Base-by-base conservation (phyloP, 495 filamentous ascomycete genomes). In the Aspergillus egyptiacus region DNA sequence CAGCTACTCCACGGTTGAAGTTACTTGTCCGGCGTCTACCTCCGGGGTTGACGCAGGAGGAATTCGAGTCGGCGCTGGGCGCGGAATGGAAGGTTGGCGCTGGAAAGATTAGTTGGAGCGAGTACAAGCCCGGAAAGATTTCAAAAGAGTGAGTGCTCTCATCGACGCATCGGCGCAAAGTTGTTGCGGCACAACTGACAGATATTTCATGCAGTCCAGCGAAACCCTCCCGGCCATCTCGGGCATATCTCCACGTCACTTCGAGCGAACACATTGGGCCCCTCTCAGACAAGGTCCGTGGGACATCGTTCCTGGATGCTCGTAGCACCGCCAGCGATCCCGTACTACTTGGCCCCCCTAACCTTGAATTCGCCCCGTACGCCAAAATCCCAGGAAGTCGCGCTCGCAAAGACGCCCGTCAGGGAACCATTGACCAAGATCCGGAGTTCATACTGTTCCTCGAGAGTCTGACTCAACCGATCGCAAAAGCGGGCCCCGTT, bases 381-480 rank as follows among this genome's bases (percentile, higher is more conserved):
- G 84, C 86, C 41, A 86, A 88, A 54, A 76, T 85, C 0, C 89
- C 94, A 13, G 85, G 83, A 50, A 83, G 76, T 57, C 73, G 74
- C 30, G 62, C 68, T 17, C 82, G 88, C 18, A 78, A 79, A 37
- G 93, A 98, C 73, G 79, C 79, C 49, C 83, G 91, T 3, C 87
- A 95, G 62, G 93, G 94, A 34, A 94, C 88, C 5, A 96, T 98
- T 49, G 93, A 98, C 55, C 89, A 91, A 57, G 93, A 98, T 62
- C 81, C 85, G 0, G 93, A 97, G 48, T 97, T 97, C 54, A 94
- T 95, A 67, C 79, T 79, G 17, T 98, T 97, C 59, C 78, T 98
- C 6, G 87, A 94, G 64, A 83, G 79, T 39, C 76, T 96, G 7
- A 93, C 90, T 2, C 85, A 87, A 42, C 89, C 89, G 0, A 78